A percentile compares a stretch with the other conserved stretches of the same genome.
These are phyloP conservation scores for Aspergillus flavus DNA, from an alignment of 2,329 filamentous ascomycete genomes.

Conservation along the genomic window DNA sequence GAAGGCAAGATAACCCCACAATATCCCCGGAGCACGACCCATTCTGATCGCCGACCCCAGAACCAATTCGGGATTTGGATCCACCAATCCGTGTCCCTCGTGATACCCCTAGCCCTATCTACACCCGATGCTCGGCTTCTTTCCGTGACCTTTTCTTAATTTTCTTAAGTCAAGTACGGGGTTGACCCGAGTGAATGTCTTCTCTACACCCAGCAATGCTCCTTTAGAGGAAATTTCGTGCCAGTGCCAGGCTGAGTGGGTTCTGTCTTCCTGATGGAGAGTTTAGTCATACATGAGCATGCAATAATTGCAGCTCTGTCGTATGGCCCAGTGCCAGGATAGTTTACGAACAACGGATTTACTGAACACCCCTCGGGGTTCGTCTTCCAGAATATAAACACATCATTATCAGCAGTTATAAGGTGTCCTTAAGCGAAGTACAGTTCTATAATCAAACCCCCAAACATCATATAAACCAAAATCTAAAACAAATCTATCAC, in stretches of 20 bases:
- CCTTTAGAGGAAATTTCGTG: too few relatives aligned
- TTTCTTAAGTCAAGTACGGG: not conserved
- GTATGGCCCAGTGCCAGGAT: too few relatives aligned
- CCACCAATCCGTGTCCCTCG: not conserved
- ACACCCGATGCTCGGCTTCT: not conserved
- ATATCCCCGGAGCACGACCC: not conserved
- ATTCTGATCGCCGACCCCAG: not conserved
- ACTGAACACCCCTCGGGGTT: too few relatives aligned
- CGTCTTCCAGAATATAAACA: not conserved
- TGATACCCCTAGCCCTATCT: not conserved
- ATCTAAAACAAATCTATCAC: not conserved
- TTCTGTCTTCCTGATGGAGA: not conserved
- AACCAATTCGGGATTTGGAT: not conserved
- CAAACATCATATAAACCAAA: not conserved
- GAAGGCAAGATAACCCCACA: not conserved
- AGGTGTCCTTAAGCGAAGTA: too few relatives aligned
- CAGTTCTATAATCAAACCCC: too few relatives aligned
- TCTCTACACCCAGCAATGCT: not conserved
- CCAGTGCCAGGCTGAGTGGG: fast-evolving
- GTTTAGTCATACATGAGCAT: not conserved
- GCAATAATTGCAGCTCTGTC: not conserved
- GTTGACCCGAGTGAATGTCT: not conserved
- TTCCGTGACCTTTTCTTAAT: too few relatives aligned
- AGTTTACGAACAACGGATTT: too few relatives aligned
- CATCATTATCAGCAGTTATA: not conserved